phyloP scores from a whole-genome alignment of 1,284 basidiomycete genomes.

The Papiliotrema nemorosa region DNA sequence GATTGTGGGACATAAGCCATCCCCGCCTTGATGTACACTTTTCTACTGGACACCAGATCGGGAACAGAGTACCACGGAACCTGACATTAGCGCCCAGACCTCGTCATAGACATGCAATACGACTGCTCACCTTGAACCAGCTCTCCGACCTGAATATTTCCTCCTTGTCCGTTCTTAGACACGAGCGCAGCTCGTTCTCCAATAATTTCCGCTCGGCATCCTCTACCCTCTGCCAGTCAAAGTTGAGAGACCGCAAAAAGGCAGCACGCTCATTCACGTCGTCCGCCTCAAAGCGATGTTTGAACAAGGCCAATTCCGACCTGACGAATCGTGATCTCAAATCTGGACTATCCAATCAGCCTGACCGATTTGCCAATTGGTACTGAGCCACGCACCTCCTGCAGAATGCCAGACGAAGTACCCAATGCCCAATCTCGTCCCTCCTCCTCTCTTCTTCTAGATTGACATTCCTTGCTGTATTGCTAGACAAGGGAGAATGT shows the following conservation, averaged over 20 bases:
- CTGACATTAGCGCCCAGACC: conserved; percentile 21
- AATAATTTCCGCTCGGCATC: conserved; percentile 56
- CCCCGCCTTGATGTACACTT: conserved; percentile 73
- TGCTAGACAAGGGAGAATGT: conserved; percentile 59
- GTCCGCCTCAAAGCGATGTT: conserved; percentile 74
- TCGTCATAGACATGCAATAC: not conserved
- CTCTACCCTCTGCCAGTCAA: conserved; percentile 72
- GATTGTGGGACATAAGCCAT: conserved; percentile 84
- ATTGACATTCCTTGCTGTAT: conserved; percentile 55
- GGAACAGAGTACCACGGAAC: conserved; percentile 86
- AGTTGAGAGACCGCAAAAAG: conserved; percentile 72
- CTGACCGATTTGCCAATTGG: not conserved
- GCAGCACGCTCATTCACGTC: conserved; percentile 59
- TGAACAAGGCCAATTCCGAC: conserved; percentile 82
- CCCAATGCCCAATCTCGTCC: conserved; percentile 93
- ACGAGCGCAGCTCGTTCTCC: conserved; percentile 26
- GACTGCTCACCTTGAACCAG: conserved; percentile 43
- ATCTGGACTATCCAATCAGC: conserved; percentile 68
- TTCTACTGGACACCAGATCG: conserved; percentile 82
- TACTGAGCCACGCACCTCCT: conserved; percentile 73
- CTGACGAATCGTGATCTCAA: conserved; percentile 84
- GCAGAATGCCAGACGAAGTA: conserved; percentile 91
- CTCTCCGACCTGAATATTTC: conserved; percentile 53
- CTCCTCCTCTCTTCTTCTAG: conserved; percentile 67
- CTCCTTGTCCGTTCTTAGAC: conserved; percentile 35